Conservation (phyloP, 805 yeast genomes). For the Nakazawaea sp. region DNA sequence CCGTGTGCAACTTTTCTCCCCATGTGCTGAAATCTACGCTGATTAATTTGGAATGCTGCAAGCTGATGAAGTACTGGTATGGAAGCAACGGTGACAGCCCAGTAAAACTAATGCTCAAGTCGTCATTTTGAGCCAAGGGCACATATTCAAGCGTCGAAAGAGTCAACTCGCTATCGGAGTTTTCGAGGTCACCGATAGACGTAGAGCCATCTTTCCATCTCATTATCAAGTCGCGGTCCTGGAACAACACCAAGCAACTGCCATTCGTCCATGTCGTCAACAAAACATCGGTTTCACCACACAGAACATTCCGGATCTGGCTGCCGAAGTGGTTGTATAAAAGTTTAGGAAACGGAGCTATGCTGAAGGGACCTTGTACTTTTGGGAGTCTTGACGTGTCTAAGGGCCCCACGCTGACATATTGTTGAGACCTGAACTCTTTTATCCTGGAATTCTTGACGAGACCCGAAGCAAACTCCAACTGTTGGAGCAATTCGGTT, state of each 20-base stretch:
- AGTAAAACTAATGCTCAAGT: constrained; percentile 1
- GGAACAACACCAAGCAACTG: constrained; percentile 21
- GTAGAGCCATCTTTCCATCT: constrained; percentile 21
- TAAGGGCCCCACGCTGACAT: neutral
- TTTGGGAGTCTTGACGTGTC: neutral
- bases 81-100: constrained; percentile 14
- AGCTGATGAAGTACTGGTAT: constrained; percentile 6
- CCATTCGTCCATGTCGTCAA: constrained; percentile 16
- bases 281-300: constrained; percentile 19
- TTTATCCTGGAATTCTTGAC: constrained; percentile 13
- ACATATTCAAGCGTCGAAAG: constrained; percentile 9
- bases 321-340: constrained; percentile 40
- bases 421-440: neutral
- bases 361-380: constrained; percentile 47
- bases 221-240: constrained; percentile 28
- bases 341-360: constrained; percentile 47
- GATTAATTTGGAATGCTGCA: constrained; percentile 15
- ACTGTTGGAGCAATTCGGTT: constrained; percentile 23
- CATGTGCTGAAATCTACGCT: constrained; percentile 22
- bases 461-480: constrained; percentile 27
- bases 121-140: constrained; percentile 1
- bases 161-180: constrained; percentile 9
- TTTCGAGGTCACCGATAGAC: constrained; percentile 12
- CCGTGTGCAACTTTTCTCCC: constrained; percentile 11
- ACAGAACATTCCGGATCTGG: constrained; percentile 22